Percentiles rank a stretch among this genome's conserved stretches.
phyloP scores from a whole-genome alignment of 306 rosid species.

The Medicago truncatula region DNA sequence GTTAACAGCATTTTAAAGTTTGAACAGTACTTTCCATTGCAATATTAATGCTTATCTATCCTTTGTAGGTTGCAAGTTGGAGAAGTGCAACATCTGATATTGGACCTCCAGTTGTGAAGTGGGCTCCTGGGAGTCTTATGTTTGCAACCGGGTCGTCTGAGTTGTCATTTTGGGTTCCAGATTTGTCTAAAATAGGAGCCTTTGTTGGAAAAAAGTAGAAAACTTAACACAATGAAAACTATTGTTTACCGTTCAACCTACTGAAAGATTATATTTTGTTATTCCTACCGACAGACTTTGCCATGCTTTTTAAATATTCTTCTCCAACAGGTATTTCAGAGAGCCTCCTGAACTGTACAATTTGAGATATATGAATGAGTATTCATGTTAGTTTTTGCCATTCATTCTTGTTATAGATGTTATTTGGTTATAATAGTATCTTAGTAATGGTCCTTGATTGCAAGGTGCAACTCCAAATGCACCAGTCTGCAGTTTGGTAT shows the following conservation, averaged over 20 bases:
- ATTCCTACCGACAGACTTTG: constrained; percentile 16
- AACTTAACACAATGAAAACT: constrained; percentile 2
- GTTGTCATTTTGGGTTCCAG: constrained; percentile 91
- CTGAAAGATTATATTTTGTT: constrained; percentile 25
- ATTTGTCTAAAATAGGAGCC: constrained; percentile 88
- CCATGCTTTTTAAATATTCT: constrained; percentile 31
- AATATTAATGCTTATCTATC: constrained; percentile 24
- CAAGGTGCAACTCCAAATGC: background rate
- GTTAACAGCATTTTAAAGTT: background rate
- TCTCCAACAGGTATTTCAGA: background rate
- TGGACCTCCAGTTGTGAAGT: constrained; percentile 89
- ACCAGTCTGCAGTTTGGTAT: background rate
- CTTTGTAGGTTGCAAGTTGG: constrained; percentile 85
- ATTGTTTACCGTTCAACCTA: constrained; percentile 9
- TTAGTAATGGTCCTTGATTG: background rate
- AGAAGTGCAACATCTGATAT: constrained; percentile 79
- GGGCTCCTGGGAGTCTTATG: constrained; percentile 96
- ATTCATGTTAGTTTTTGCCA: background rate
- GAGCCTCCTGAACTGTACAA: constrained; percentile 20
- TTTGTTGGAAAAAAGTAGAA: constrained; percentile 82
- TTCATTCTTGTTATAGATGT: background rate
- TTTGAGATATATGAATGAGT: constrained; percentile 7
- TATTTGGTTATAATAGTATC: background rate
- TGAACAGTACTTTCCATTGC: background rate
- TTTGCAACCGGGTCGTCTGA: constrained; percentile 93